Percentiles rank a stretch among this genome's conserved stretches.
Conservation (phyloP, 169 alveolate species). For the Eimeria falciformis region DNA sequence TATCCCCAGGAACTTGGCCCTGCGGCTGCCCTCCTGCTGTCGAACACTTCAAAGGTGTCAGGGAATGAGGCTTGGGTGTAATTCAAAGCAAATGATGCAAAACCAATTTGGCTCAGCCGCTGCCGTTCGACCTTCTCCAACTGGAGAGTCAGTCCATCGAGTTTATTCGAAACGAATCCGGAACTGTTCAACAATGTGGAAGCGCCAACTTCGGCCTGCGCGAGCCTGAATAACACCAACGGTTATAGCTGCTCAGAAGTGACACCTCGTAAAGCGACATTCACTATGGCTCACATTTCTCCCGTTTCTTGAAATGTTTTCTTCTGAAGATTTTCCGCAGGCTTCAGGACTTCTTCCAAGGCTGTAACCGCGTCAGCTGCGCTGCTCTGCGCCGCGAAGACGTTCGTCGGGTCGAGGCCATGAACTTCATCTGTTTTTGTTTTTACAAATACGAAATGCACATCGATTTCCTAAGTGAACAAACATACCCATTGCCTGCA, state of each 20-base stretch:
- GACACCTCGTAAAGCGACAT: background rate
- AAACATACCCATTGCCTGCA: slow-evolving; percentile 46
- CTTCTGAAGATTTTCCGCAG: slow-evolving; percentile 79
- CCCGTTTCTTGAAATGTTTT: slow-evolving; percentile 45
- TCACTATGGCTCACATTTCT: background rate
- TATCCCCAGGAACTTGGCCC: slow-evolving; percentile 87
- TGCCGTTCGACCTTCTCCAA: slow-evolving; percentile 79
- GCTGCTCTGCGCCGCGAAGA: slow-evolving; percentile 79
- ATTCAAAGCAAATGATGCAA: slow-evolving; percentile 78
- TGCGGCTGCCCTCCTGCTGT: slow-evolving; percentile 75
- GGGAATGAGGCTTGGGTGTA: slow-evolving; percentile 76
- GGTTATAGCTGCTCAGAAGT: background rate
- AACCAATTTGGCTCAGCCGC: slow-evolving; percentile 80
- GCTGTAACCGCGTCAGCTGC: slow-evolving; percentile 77
- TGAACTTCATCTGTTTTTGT: slow-evolving; percentile 81
- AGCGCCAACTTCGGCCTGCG: slow-evolving; percentile 76
- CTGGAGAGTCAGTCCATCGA: slow-evolving; percentile 70
- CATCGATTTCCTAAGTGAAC: background rate
- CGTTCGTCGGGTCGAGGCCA: slow-evolving; percentile 82
- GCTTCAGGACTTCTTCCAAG: slow-evolving; percentile 73
- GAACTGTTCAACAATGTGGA: slow-evolving; percentile 78
- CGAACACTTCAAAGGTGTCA: slow-evolving; percentile 78
- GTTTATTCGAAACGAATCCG: slow-evolving; percentile 68
- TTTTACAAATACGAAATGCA: slow-evolving; percentile 15
- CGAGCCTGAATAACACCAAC: slow-evolving; percentile 44